Evolutionary conservation across 768 basidiomycete genomes (phyloP), one percentile per base, ranked within the genome.

Genomic region (Termitomyces sp.): DNA sequence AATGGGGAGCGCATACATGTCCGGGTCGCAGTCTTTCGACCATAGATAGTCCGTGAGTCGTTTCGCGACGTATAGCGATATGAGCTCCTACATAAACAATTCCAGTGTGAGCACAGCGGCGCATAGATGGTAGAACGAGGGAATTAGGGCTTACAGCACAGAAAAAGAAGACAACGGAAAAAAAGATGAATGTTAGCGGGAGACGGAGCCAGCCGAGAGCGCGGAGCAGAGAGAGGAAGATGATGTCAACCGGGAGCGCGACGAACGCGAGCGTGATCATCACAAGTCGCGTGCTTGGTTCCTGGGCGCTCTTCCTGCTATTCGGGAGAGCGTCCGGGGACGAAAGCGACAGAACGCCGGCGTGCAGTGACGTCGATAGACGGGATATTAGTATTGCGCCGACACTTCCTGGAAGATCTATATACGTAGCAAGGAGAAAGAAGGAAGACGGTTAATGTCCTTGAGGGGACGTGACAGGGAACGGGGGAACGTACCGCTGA

Each of bases 351-450:
- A 69, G 76, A 58, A 81, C 78, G 0, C 82, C 79, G 0, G 85
- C 79, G 60, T 99, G 97, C 21, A 98, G 77, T 0, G 87, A 78
- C 0, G 97, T 98, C 1, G 95, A 96, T 5, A 97, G 77, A 8
- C 97, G 83, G 2, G 95, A 97, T 37, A 95, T 87, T 60, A 92
- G 86, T 64, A 98, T 93, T 14, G 92, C 87, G 3, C 95, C 95
- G 3, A 95, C 88, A 41, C 88, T 86, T 11, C 95, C 96, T 0
- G 94, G 90, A 14, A 99, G 73, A 49, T 92, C 90, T 87, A 61
- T 1, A 31, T n/a, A 44, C n/a, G n/a, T n/a, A n/a, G n/a, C n/a
- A n/a, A n/a, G n/a, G n/a, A n/a, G n/a, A n/a, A n/a, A n/a, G n/a
- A n/a, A n/a, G n/a, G n/a, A n/a, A n/a, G n/a, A n/a, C n/a, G n/a